Conservation (phyloP, 306 rosid species). For the Casuarina equisetifolia region DNA sequence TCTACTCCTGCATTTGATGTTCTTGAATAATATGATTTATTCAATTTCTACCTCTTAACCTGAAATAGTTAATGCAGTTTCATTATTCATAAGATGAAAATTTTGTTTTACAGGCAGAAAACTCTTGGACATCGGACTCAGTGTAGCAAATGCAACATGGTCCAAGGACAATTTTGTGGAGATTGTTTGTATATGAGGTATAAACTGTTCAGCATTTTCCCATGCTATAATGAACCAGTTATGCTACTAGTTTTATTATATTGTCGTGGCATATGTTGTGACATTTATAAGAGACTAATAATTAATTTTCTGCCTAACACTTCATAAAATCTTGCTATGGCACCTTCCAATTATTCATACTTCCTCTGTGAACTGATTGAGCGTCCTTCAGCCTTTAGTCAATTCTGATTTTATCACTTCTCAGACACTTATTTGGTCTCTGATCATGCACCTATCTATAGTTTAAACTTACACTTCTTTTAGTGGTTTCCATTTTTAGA, state of each 20-base stretch:
- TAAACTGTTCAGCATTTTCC: slow-evolving; percentile 21
- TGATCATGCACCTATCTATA: background rate
- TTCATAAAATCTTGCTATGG: background rate
- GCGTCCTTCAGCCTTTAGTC: background rate
- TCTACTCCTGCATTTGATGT: background rate
- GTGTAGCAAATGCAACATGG: slow-evolving; percentile 67
- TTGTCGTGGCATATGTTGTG: background rate
- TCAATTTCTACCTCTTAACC: background rate
- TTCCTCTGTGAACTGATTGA: background rate
- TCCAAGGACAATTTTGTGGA: slow-evolving; percentile 94
- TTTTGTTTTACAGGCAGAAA: slow-evolving; percentile 72
- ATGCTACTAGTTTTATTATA: no score
- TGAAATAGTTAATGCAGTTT: slow-evolving; percentile 11
- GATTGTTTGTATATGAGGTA: slow-evolving; percentile 98
- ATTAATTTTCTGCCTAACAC: background rate
- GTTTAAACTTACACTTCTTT: background rate
- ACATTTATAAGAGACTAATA: background rate
- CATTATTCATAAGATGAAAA: slow-evolving; percentile 29
- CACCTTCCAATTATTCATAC: background rate
- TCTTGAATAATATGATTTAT: background rate
- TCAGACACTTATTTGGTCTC: background rate
- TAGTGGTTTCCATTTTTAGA: background rate
- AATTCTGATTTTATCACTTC: background rate
- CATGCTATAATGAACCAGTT: slow-evolving; percentile 6
- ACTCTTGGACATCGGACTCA: slow-evolving; percentile 79